Percentiles rank a stretch among this genome's conserved stretches.
Conservation (phyloP, 2,329 filamentous ascomycete species). For the Fusarium tupiense region DNA sequence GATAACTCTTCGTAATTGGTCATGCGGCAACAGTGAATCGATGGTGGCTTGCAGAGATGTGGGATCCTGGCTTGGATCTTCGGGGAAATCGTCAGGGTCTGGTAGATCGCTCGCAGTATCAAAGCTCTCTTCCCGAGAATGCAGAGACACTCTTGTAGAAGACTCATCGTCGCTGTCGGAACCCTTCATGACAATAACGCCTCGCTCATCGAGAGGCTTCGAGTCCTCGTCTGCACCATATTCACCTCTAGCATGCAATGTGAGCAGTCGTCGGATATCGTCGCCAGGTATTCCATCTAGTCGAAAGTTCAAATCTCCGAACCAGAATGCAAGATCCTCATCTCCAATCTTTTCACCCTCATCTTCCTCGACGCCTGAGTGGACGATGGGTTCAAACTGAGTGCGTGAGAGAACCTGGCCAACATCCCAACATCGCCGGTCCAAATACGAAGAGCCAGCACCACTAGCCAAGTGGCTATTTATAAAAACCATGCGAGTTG, state of each 20-base stretch:
- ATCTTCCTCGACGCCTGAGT: constrained; percentile 72
- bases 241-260: constrained; percentile 82
- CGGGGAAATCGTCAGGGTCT: constrained; percentile 72
- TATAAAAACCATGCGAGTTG: constrained; percentile 87
- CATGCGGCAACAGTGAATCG: constrained; percentile 86
- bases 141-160: constrained; percentile 47
- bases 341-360: constrained; percentile 79
- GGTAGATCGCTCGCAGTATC: constrained; percentile 59
- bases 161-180: constrained; percentile 60
- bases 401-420: constrained; percentile 80
- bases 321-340: constrained; percentile 95
- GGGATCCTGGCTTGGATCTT: constrained; percentile 80
- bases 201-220: constrained; percentile 57
- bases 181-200: constrained; percentile 58
- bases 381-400: constrained; percentile 78
- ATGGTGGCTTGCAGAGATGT: constrained; percentile 89
- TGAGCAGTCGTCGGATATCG: constrained; percentile 86
- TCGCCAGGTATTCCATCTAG: constrained; percentile 88
- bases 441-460: constrained; percentile 77
- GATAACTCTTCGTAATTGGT: constrained; percentile 83
- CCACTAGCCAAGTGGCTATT: constrained; percentile 94
- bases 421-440: constrained; percentile 90
- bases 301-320: constrained; percentile 95
- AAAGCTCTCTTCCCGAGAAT: constrained; percentile 49
- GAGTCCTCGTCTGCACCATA: constrained; percentile 66